Percentiles rank a stretch among this genome's conserved stretches.
Evolutionary conservation across 768 basidiomycete genomes (phyloP).

Genomic region (Polyporus arcularius): DNA sequence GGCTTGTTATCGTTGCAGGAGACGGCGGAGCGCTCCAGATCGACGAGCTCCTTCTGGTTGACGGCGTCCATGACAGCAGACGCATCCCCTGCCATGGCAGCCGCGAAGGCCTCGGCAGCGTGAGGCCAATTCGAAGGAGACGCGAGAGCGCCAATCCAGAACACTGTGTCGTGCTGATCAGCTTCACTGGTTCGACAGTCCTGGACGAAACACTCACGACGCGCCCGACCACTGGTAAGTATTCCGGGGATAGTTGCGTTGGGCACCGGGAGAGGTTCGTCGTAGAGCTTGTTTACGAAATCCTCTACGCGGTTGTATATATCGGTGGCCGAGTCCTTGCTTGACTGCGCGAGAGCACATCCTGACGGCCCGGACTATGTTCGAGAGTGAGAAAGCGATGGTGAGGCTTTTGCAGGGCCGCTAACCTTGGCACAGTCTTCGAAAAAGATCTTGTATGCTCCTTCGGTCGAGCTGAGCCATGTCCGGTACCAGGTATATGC

Average conservation of each 20-base stretch:
- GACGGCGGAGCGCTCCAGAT: constrained; percentile 30
- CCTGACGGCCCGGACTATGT: constrained; percentile 29
- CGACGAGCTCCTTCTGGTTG: constrained; percentile 15
- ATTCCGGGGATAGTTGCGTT: constrained; percentile 27
- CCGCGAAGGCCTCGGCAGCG: constrained; percentile 19
- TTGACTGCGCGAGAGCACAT: constrained; percentile 28
- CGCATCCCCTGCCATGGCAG: constrained; percentile 29
- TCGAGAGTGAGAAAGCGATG: background rate
- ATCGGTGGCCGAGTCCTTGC: constrained; percentile 16
- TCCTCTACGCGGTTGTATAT: constrained; percentile 25
- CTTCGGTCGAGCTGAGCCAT: constrained; percentile 28
- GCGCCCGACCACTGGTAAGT: constrained; percentile 28
- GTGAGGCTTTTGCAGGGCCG: background rate
- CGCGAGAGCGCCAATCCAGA: constrained; percentile 22
- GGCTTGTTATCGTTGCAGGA: constrained; percentile 33
- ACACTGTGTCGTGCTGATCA: background rate
- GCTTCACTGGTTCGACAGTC: too few relatives aligned
- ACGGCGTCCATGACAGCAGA: constrained; percentile 23
- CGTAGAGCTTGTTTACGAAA: constrained; percentile 25
- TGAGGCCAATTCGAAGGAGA: constrained; percentile 25
- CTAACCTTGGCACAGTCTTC: constrained; percentile 28
- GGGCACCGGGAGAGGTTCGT: constrained; percentile 29
- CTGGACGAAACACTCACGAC: constrained; percentile 18
- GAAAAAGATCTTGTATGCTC: constrained; percentile 29
- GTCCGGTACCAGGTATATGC: constrained; percentile 24